Evolutionary conservation across 2,329 filamentous ascomycete species (phyloP).

Genomic region (Trichocomaceae sp.): DNA sequence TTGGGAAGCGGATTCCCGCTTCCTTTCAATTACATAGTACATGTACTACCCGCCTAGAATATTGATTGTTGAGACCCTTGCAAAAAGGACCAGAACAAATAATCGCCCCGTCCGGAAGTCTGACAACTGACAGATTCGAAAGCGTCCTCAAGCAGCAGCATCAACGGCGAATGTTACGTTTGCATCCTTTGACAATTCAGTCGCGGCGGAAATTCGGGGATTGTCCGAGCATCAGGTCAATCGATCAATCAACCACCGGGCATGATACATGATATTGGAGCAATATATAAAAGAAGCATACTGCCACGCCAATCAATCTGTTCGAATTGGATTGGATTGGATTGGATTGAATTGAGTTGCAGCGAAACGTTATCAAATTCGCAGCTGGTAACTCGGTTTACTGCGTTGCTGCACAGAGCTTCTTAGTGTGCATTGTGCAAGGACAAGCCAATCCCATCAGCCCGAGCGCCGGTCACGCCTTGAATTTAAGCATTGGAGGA

Average conservation of each 20-base stretch:
- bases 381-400: not conserved
- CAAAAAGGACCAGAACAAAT: not conserved
- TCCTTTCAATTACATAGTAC: not conserved
- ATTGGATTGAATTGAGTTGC: not conserved
- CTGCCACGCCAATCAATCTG: too few relatives aligned
- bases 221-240: not conserved
- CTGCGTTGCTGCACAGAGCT: not conserved
- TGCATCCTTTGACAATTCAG: not conserved
- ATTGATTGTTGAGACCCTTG: not conserved
- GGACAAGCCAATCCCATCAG: conserved; percentile 3
- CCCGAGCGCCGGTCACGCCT: conserved; percentile 1
- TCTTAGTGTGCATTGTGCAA: conserved; percentile 7
- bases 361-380: not conserved
- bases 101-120: not conserved
- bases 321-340: not conserved
- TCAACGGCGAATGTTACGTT: not conserved
- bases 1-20: too few relatives aligned
- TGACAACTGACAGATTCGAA: not conserved
- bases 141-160: not conserved
- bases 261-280: not conserved
- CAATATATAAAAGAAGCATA: not conserved
- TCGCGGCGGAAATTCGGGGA: not conserved
- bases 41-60: not conserved
- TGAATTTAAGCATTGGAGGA: not conserved
- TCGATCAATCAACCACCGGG: not conserved